These are phyloP conservation scores for Sphenostylis stenocarpa DNA, from an alignment of 306 rosid genomes.

Conservation along the genomic window DNA sequence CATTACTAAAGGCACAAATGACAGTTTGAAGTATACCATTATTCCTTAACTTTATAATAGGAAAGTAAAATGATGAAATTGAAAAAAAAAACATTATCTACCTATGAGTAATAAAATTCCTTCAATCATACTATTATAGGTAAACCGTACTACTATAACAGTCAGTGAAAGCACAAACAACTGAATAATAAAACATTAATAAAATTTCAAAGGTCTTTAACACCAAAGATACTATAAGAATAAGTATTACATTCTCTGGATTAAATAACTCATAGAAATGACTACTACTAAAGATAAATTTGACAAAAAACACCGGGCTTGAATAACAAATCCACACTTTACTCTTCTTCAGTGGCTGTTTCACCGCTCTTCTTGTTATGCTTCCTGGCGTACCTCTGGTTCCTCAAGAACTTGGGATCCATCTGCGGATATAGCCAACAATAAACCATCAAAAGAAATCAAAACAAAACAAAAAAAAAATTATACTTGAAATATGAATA, in stretches of 20 bases:
- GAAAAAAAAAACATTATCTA: neutral
- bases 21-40: too few species aligned
- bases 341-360: conserved; percentile 61
- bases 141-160: too few species aligned
- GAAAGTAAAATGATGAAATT: neutral
- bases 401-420: conserved; percentile 99
- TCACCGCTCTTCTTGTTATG: conserved; percentile 77
- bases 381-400: conserved; percentile 99
- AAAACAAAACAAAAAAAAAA: too few species aligned
- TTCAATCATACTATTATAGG: too few species aligned
- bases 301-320: neutral
- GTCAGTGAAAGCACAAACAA: neutral
- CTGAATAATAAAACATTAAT: conserved; percentile 8
- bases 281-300: conserved; percentile 14
- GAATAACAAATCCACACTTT: conserved; percentile 26
- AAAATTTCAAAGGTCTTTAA: neutral
- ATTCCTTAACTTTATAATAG: too few species aligned
- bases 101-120: neutral
- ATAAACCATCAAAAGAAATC: neutral
- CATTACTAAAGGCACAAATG: neutral
- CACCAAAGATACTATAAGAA: neutral
- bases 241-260: neutral
- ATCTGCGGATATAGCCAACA: conserved; percentile 45
- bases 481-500: neutral
- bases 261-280: conserved; percentile 14